Evolutionary conservation across 345 rosid genomes (phyloP), one percentile per base, ranked within the genome.

Genomic region (Geranium brycei): DNA sequence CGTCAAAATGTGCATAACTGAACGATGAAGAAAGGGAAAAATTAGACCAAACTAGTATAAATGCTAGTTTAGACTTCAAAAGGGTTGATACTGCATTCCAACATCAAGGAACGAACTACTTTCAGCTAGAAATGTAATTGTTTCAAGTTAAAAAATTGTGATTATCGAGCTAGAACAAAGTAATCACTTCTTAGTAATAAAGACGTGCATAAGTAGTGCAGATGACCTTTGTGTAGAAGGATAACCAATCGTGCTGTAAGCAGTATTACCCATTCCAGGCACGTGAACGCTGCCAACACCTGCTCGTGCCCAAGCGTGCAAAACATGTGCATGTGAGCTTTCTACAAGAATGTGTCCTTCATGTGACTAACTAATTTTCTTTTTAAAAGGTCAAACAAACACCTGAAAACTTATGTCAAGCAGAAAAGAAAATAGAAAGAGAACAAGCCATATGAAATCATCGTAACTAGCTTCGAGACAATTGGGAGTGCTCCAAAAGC

Each of bases 291-390:
- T 87, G 86, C 95, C 89, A 83, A 78, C 74, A 84, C 98, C 98
- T 91, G 96, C 87, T 89, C 77, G 92, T 91, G 89, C 78, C 86
- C 91, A 87, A 77, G 85, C 80, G 91, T 89, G 96, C 83, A 87
- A 87, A 78, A 85, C 82, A 79, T 81, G 95, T 87, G 96, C 85
- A 75, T 77, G 96, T 92, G 91, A 89, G 95, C 86, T 74, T 83
- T 77, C 16, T 15, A 77, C 71, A 77, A 83, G 73, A 73, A 71
- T 69, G 85, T 77, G 82, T 72, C 81, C 75, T 80, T 71, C 72
- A 71, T 68, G 84, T 81, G 83, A 81, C 70, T 71, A 75, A 71
- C 63, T 23, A 76, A 73, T 67, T 53, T 56, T 69, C 78, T 73
- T 75, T 79, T 73, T 69, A 79, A 58, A 58, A 64, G 69, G 64